Base-by-base conservation (phyloP, 2,329 filamentous ascomycete species). In the Mycosphaerelloides madeirae region DNA sequence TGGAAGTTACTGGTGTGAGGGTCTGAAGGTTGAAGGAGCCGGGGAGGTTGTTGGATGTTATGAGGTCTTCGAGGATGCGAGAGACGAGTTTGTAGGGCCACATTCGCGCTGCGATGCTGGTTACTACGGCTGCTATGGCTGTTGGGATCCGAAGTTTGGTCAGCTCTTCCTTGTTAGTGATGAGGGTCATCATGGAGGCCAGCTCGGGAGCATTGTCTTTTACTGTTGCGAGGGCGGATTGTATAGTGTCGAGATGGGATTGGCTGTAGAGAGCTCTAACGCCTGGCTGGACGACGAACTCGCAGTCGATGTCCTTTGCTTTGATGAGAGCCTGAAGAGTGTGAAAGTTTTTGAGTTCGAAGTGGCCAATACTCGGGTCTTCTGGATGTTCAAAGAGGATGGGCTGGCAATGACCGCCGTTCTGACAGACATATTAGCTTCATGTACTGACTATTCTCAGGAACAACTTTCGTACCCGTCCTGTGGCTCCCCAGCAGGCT, bases 51-150 rank as follows among this genome's bases (percentile, higher is more conserved):
- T 50, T 45, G 1, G 64, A 63, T 14, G 71, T 65, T 6, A 77
- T 57, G 0, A 87, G 73, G 7, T 70, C 65, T 60, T 86, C 79
- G 1, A 95, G 68, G 0, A 90, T 73, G 66, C 81, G 84, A 1
- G 80, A 72, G 2, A 95, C 81, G 14, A 94, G 77, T 67, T 93
- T 94, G 65, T 94, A 95, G 0, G 88, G 88, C 85, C 85, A 90
- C 35, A 87, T 62, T 54, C 80, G 80, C 0, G 81, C 85, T 0
- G 86, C 85, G 32, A 78, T 69, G 31, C 70, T 69, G 49, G 83
- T 83, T 13, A 83, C 68, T 3, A 88, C 74, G 5, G 81, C 84
- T 2, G 82, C 86, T 6, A 74, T 60, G 6, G 80, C 82, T 6
- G 64, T 63, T 0, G 77, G 74, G 6, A 61, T 66, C 3, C 80